phyloP scores from a whole-genome alignment of 331 rosid genomes.

The Quercus tomentella region DNA sequence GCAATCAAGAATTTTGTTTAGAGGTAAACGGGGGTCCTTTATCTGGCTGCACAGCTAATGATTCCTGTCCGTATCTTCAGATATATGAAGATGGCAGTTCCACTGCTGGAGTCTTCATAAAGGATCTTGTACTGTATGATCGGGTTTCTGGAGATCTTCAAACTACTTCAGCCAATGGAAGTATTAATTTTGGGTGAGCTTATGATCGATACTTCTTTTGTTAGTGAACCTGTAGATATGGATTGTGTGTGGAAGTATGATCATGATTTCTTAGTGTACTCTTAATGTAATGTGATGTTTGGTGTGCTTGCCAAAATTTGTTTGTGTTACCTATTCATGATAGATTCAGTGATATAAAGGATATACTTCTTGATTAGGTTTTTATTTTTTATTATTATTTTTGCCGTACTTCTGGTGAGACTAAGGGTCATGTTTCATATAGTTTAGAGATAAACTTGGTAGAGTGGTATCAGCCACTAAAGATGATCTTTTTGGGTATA shows the following conservation, averaged over 20 bases:
- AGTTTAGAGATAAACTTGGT: not conserved
- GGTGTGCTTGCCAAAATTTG: not conserved
- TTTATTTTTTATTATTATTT: not conserved
- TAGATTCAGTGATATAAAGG: not conserved
- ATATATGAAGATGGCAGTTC: slow-evolving; percentile 95
- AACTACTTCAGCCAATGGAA: slow-evolving; percentile 81
- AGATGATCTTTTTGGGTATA: not conserved
- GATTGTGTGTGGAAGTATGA: not conserved
- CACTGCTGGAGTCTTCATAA: slow-evolving; percentile 87
- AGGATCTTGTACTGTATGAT: slow-evolving; percentile 67
- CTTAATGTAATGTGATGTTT: not conserved
- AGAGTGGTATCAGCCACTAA: not conserved
- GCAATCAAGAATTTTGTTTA: slow-evolving; percentile 72
- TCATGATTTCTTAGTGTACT: slow-evolving; percentile 2
- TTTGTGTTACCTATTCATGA: not conserved
- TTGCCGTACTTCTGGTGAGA: not conserved
- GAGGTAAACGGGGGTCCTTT: slow-evolving; percentile 76
- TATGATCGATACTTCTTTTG: not conserved
- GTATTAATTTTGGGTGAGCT: slow-evolving; percentile 82
- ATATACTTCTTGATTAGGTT: not conserved
- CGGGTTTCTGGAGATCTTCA: slow-evolving; percentile 85
- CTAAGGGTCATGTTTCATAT: not conserved
- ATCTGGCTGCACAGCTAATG: slow-evolving; percentile 58
- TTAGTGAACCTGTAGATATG: not conserved
- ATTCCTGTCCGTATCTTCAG: slow-evolving; percentile 85